phyloP scores from a whole-genome alignment of 2,329 filamentous ascomycete genomes.

The Penicillium sp. region DNA sequence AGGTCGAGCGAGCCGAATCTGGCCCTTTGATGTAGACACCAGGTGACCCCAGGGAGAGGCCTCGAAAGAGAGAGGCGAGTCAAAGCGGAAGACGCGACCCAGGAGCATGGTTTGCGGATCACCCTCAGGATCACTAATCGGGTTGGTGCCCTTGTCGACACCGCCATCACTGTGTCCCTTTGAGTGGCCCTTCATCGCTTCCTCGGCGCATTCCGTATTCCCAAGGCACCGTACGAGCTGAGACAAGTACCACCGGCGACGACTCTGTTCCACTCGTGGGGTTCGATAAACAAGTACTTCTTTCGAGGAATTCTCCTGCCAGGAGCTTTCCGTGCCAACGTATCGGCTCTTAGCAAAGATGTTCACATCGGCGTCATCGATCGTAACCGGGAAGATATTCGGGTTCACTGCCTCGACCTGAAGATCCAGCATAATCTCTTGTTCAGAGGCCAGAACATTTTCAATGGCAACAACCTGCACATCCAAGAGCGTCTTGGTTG shows the following conservation, averaged over 20 bases:
- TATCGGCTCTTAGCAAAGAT: constrained; percentile 94
- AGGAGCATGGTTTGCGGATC: constrained; percentile 84
- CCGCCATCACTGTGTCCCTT: constrained; percentile 32
- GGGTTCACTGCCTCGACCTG: constrained; percentile 88
- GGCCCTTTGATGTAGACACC: constrained; percentile 75
- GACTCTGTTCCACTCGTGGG: constrained; percentile 42
- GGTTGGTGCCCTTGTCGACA: constrained; percentile 65
- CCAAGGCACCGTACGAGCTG: constrained; percentile 37
- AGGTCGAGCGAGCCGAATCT: constrained; percentile 80
- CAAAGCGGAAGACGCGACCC: constrained; percentile 85
- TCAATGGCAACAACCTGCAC: constrained; percentile 81
- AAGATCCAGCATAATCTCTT: constrained; percentile 93
- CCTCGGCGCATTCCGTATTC: constrained; percentile 27
- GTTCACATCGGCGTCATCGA: constrained; percentile 86
- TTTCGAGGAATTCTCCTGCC: constrained; percentile 41
- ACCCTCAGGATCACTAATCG: constrained; percentile 60
- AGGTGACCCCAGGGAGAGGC: constrained; percentile 83
- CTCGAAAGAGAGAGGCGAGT: constrained; percentile 87
- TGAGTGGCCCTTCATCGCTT: constrained; percentile 24
- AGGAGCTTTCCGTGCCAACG: constrained; percentile 66
- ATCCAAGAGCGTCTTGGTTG: constrained; percentile 82
- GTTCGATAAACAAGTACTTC: constrained; percentile 35
- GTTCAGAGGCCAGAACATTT: constrained; percentile 90
- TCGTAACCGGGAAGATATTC: constrained; percentile 85
- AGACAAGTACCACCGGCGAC: constrained; percentile 41